Percentiles rank a stretch among this genome's conserved stretches.
phyloP scores from a whole-genome alignment of 1,284 basidiomycete species.

The Hymenochaete sp. region DNA sequence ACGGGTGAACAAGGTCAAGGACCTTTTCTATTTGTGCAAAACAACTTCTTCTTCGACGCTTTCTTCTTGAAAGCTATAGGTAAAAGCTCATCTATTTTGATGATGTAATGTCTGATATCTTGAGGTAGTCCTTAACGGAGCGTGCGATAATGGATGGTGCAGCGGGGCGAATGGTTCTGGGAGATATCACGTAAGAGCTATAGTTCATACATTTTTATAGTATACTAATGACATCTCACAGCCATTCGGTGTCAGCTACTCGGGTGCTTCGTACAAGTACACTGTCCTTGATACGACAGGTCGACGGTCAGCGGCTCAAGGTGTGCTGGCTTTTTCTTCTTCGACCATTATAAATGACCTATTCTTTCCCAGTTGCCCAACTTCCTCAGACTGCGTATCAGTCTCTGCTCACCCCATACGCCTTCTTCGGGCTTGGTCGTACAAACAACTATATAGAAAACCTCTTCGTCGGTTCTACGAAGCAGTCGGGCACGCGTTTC shows the following conservation, averaged over 20 bases:
- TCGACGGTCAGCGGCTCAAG: constrained; percentile 81
- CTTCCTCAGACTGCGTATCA: constrained; percentile 90
- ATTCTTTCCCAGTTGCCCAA: constrained; percentile 61
- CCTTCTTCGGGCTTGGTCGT: constrained; percentile 93
- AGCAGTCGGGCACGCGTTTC: constrained; percentile 59
- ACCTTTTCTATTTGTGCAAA: constrained; percentile 80
- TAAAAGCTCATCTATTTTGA: constrained; percentile 28
- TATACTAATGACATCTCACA: constrained; percentile 27
- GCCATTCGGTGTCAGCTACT: constrained; percentile 91
- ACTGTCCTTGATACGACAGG: constrained; percentile 94
- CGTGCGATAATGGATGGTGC: constrained; percentile 79
- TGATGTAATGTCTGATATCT: constrained; percentile 6
- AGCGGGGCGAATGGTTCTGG: constrained; percentile 48
- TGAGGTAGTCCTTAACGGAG: constrained; percentile 78
- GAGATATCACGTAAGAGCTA: constrained; percentile 58
- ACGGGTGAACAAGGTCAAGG: constrained; percentile 58
- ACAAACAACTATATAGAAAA: constrained; percentile 99
- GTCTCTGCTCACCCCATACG: constrained; percentile 82
- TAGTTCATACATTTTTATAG: not conserved
- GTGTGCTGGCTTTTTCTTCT: constrained; percentile 31
- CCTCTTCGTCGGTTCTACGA: constrained; percentile 84
- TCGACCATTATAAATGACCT: not conserved
- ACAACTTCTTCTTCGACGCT: constrained; percentile 97
- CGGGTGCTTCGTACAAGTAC: constrained; percentile 95
- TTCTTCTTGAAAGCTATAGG: constrained; percentile 97